phyloP scores from a whole-genome alignment of 139 green algal species.

The Pleodorina starrii region DNA sequence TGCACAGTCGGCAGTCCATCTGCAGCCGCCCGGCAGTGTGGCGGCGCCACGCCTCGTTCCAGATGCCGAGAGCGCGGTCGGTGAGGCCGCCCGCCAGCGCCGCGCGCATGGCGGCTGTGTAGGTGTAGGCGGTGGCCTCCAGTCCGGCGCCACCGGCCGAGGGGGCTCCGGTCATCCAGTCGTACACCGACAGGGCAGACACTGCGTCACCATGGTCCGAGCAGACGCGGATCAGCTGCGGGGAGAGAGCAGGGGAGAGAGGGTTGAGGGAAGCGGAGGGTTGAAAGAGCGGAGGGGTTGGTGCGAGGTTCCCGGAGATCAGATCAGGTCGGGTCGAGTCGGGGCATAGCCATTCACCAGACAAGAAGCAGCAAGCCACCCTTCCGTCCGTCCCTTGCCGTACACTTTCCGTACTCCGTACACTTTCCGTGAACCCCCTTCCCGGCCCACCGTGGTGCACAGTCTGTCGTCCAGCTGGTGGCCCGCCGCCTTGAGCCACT shows the following conservation, averaged over 20 bases:
- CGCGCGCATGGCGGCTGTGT: slow-evolving; percentile 91
- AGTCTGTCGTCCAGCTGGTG: slow-evolving; percentile 86
- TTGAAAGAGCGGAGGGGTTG: too few species aligned
- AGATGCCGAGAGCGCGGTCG: slow-evolving; percentile 67
- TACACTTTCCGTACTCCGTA: too few species aligned
- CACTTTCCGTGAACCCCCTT: neutral
- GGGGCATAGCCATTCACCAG: too few species aligned
- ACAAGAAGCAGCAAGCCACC: too few species aligned
- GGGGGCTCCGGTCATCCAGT: slow-evolving; percentile 83
- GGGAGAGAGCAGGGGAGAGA: neutral
- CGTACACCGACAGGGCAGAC: slow-evolving; percentile 84
- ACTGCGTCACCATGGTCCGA: slow-evolving; percentile 81
- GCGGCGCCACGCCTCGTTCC: slow-evolving; percentile 43
- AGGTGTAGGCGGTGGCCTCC: slow-evolving; percentile 85
- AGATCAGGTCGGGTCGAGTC: too few species aligned
- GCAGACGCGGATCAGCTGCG: slow-evolving; percentile 85
- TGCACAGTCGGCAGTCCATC: slow-evolving; percentile 85
- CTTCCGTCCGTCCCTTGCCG: too few species aligned
- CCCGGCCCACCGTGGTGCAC: slow-evolving; percentile 78
- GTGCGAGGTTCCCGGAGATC: too few species aligned
- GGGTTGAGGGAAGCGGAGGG: neutral
- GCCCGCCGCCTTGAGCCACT: slow-evolving; percentile 81
- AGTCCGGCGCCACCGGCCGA: slow-evolving; percentile 78
- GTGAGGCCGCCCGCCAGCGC: slow-evolving; percentile 79
- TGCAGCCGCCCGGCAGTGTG: slow-evolving; percentile 7